Evolutionary conservation across 139 green algal species (phyloP).

Genomic region (Picochlorum sp.): DNA sequence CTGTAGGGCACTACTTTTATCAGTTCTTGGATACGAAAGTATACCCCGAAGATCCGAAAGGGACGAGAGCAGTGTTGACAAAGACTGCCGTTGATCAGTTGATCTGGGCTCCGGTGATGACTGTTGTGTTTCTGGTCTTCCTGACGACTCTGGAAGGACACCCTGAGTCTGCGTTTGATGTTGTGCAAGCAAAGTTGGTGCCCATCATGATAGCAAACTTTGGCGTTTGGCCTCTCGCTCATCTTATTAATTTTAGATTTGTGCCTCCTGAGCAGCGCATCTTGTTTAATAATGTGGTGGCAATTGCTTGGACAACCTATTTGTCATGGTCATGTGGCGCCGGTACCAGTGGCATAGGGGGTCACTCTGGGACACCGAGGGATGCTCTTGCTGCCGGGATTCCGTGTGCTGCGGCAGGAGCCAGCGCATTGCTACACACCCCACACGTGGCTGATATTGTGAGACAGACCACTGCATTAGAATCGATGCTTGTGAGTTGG

Average conservation of each 20-base stretch:
- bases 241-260: slow-evolving; percentile 75
- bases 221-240: slow-evolving; percentile 39
- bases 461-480: slow-evolving; percentile 6
- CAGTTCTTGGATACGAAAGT: slow-evolving; percentile 31
- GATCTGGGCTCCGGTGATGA: slow-evolving; percentile 38
- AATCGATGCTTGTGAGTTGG: slow-evolving; percentile 7
- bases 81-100: slow-evolving; percentile 48
- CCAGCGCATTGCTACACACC: not conserved
- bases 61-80: slow-evolving; percentile 28
- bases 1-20: slow-evolving; percentile 32
- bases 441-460: not conserved
- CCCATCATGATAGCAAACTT: slow-evolving; percentile 55
- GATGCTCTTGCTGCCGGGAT: not conserved
- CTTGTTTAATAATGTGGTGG: slow-evolving; percentile 71
- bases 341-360: not conserved
- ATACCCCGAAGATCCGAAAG: slow-evolving; percentile 24
- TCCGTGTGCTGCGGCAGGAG: not conserved
- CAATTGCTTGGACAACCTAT: slow-evolving; percentile 17
- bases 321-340: slow-evolving; percentile 11
- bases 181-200: slow-evolving; percentile 41
- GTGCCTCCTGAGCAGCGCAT: slow-evolving; percentile 60
- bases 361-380: not conserved
- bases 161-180: slow-evolving; percentile 34
- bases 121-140: slow-evolving; percentile 36
- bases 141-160: slow-evolving; percentile 36